These are phyloP conservation scores for Hypoxylon sp. DNA, from an alignment of 2,329 filamentous ascomycete species.

Conservation along the genomic window DNA sequence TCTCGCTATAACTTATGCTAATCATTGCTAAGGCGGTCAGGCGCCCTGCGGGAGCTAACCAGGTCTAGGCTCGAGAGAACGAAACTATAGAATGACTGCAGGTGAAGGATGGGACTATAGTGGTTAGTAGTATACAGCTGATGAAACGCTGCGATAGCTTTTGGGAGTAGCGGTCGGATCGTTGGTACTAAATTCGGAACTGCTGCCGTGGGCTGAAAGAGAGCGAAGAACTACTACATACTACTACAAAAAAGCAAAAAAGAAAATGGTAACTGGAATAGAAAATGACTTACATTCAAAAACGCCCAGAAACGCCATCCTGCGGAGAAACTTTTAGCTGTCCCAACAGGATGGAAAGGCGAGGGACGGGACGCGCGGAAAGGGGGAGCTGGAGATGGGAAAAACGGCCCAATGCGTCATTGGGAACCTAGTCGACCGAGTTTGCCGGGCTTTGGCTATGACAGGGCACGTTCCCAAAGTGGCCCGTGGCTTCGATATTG, in stretches of 20 bases:
- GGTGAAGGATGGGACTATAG: slow-evolving; percentile 38
- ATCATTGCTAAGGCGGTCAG: slow-evolving; percentile 48
- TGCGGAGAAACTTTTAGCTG: slow-evolving; percentile 39
- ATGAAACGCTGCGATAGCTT: slow-evolving; percentile 37
- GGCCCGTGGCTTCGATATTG: slow-evolving; percentile 20
- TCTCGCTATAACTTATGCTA: slow-evolving; percentile 43
- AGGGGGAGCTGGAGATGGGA: slow-evolving; percentile 23
- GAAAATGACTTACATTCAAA: slow-evolving; percentile 9
- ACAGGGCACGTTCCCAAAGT: slow-evolving; percentile 12
- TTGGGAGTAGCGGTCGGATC: slow-evolving; percentile 37
- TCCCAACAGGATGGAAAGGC: slow-evolving; percentile 34
- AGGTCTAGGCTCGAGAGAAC: slow-evolving; percentile 37
- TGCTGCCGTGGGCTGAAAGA: slow-evolving; percentile 15
- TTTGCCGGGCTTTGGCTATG: slow-evolving; percentile 26
- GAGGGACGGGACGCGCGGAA: slow-evolving; percentile 43
- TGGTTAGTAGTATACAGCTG: slow-evolving; percentile 34
- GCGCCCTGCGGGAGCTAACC: slow-evolving; percentile 38
- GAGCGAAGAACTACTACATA: background rate
- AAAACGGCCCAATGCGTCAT: slow-evolving; percentile 40
- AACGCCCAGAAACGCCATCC: slow-evolving; percentile 41
- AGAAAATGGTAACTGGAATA: background rate
- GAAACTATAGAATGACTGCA: slow-evolving; percentile 44
- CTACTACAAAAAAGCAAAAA: background rate
- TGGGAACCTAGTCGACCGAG: slow-evolving; percentile 22
- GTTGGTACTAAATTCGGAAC: slow-evolving; percentile 7